Conservation (phyloP, 129 eudicot genomes). For the Daucus carota region DH1_v3.0 NC_030382.2:41945001-41945500, state of each 20-base stretch:
- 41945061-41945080: constrained; percentile 1
- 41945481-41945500: constrained; percentile 98
- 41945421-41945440: neutral
- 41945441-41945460: neutral
- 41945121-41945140: constrained; percentile 5
- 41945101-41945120: constrained; percentile 1
- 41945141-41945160: constrained; percentile 3
- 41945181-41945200: neutral
- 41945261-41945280: neutral
- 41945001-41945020: constrained; percentile 10
- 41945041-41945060: constrained; percentile 10
- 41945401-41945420: neutral
- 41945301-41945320: too few species aligned
- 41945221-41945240: neutral
- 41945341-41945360: neutral
- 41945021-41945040: constrained; percentile 10
- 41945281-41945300: too few species aligned
- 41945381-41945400: neutral
- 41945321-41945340: neutral
- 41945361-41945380: neutral
- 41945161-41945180: constrained; percentile 1
- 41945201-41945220: neutral
- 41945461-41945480: constrained; percentile 27
- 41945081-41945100: constrained; percentile 5
- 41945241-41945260: constrained; percentile 1